These are phyloP conservation scores for Circinella umbellata DNA, from an alignment of 371 early-diverging fungal genomes.

Conservation along the genomic window DNA sequence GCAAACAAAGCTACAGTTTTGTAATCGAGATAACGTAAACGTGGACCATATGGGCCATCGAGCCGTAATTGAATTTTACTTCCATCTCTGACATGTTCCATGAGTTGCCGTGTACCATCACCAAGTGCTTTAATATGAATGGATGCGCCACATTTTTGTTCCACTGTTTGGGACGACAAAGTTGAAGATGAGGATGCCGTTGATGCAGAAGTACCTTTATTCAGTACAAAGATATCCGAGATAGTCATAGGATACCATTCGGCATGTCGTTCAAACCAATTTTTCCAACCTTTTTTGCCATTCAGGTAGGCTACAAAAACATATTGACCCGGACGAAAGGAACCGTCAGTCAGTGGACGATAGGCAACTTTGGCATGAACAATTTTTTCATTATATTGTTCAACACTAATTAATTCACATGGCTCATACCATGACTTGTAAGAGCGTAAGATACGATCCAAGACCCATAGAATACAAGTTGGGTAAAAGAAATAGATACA, in stretches of 20 bases:
- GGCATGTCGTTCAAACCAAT: constrained; percentile 21
- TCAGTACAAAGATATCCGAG: constrained; percentile 36
- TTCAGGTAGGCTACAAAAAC: constrained; percentile 36
- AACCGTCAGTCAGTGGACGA: neutral
- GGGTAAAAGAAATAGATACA: constrained; percentile 48
- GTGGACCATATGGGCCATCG: constrained; percentile 51
- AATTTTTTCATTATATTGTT: constrained; percentile 29
- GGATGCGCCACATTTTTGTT: constrained; percentile 19
- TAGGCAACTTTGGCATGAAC: constrained; percentile 43
- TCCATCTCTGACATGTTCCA: constrained; percentile 21
- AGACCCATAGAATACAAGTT: constrained; percentile 34
- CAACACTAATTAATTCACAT: constrained; percentile 20
- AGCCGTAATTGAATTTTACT: constrained; percentile 26
- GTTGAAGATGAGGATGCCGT: neutral
- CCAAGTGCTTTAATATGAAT: constrained; percentile 50
- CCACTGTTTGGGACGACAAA: constrained; percentile 4
- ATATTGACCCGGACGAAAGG: constrained; percentile 50
- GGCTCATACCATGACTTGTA: constrained; percentile 39
- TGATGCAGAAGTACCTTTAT: neutral
- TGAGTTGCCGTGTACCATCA: constrained; percentile 26
- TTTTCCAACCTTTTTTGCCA: constrained; percentile 6
- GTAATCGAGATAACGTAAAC: constrained; percentile 42
- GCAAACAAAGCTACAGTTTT: constrained; percentile 33
- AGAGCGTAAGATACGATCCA: constrained; percentile 41
- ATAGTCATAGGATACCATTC: constrained; percentile 53